Conservation (phyloP, 139 green algal species). For the Auxenochlorella protothecoides region DNA sequence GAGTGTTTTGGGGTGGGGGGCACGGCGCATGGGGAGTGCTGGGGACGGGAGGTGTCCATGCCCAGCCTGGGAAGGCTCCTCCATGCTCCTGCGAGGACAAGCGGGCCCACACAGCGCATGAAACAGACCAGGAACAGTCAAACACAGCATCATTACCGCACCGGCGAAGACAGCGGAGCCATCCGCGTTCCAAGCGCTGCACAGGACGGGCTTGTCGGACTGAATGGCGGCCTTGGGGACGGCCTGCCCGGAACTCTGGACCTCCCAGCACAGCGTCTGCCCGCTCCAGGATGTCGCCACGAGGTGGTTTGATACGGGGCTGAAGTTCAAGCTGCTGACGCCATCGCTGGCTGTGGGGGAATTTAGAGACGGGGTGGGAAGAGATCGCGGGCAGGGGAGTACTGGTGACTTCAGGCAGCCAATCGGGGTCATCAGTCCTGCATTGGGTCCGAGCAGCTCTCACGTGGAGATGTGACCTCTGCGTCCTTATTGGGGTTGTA, state of each 20-base stretch:
- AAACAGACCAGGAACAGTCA: no score
- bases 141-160: not conserved
- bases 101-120: no score
- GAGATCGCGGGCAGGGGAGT: not conserved
- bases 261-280: constrained; percentile 69
- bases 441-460: not conserved
- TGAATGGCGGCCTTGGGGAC: constrained; percentile 71
- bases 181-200: constrained; percentile 73
- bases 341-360: constrained; percentile 50
- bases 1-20: no score
- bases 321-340: constrained; percentile 77
- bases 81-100: no score
- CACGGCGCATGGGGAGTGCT: not conserved
- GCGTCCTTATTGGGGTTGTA: constrained; percentile 76
- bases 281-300: constrained; percentile 60
- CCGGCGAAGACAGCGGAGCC: constrained; percentile 63
- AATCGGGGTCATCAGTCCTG: not conserved
- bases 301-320: constrained; percentile 72
- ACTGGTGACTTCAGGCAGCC: not conserved
- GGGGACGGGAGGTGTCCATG: not conserved
- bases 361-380: not conserved
- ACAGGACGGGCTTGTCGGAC: constrained; percentile 75
- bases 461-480: constrained; percentile 49
- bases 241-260: constrained; percentile 47
- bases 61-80: not conserved